Evolutionary conservation across 2,329 filamentous ascomycete genomes (phyloP).

Genomic region (Cryphonectria nitschkei): DNA sequence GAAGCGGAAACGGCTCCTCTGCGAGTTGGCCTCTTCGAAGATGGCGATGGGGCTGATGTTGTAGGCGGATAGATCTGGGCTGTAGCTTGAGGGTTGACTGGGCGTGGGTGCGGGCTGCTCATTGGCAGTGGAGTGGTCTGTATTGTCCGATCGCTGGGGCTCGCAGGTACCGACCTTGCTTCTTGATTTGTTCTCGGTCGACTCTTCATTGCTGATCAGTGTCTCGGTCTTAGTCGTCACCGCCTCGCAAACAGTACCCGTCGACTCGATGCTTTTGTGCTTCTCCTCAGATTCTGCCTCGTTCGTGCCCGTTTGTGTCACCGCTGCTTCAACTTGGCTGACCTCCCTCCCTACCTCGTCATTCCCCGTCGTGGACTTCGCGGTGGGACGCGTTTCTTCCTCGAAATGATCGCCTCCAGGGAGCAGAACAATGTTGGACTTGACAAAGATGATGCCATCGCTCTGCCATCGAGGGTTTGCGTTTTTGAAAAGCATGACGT

Average conservation of each 20-base stretch:
- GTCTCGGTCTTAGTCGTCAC: neutral
- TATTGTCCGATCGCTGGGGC: neutral
- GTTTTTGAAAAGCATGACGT: slow-evolving; percentile 9
- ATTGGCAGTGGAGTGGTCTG: neutral
- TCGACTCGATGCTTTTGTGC: neutral
- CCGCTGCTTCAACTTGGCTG: neutral
- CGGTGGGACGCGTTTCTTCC: neutral
- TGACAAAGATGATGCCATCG: slow-evolving; percentile 13
- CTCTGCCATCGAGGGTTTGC: slow-evolving; percentile 9
- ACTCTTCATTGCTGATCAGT: neutral
- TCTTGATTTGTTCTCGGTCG: neutral
- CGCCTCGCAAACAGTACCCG: neutral
- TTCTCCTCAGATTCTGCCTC: neutral
- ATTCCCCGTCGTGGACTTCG: neutral
- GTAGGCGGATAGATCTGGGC: neutral
- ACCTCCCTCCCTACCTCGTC: neutral
- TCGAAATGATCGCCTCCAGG: neutral
- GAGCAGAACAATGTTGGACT: neutral
- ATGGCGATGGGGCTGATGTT: neutral
- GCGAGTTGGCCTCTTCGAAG: neutral
- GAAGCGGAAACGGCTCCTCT: neutral
- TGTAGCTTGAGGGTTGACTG: neutral
- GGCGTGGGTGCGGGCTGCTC: neutral
- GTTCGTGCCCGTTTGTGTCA: neutral
- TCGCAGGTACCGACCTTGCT: neutral